Evolutionary conservation across 306 rosid species (phyloP), one percentile per base, ranked within the genome.

Genomic region (Malus asiatica): DNA sequence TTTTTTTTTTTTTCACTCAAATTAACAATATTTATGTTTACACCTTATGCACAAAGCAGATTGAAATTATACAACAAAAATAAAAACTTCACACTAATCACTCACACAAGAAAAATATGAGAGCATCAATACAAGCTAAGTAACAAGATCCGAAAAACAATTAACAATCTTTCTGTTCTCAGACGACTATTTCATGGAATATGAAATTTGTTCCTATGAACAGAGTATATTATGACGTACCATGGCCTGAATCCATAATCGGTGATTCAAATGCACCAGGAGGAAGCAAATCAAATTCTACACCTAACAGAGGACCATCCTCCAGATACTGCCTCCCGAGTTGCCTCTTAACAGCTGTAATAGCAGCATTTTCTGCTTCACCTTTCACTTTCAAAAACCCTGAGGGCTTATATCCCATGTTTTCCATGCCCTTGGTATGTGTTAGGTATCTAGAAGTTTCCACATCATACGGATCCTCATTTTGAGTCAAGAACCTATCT

Each of bases 331-430:
- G 83, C 83, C 79, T 80, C 68, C 99, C 99, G 80, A 96, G 75
- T 84, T 92, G 99, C 89, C 88, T 92, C 88, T 89, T 96, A 75
- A 96, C 99, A 60, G 96, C 96, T 74, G 93, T 96, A 76, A 96
- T 89, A 81, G 98, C 97, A 85, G 97, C 96, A 90, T 95, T 90
- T 86, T 92, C 99, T 75, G 86, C 88, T 81, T 96, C 99, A 3
- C 98, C 96, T 84, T 92, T 96, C 78, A 96, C 90, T 88, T 96
- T 96, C 88, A 96, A 82, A 83, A 90, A 96, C 75, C 99, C 99
- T 9, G 99, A 89, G 48, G 99, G 98, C 84, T 88, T 92, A 78
- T 96, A 89, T 68, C 89, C 91, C 74, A 72, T 72, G 59, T 81
- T 81, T 66, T 61, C 83, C 12, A 84, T 79, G 75, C 72, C 84